These are phyloP conservation scores for Carex cristatella DNA, from an alignment of 176 grass and related monocot species.

Conservation along the genomic window DNA sequence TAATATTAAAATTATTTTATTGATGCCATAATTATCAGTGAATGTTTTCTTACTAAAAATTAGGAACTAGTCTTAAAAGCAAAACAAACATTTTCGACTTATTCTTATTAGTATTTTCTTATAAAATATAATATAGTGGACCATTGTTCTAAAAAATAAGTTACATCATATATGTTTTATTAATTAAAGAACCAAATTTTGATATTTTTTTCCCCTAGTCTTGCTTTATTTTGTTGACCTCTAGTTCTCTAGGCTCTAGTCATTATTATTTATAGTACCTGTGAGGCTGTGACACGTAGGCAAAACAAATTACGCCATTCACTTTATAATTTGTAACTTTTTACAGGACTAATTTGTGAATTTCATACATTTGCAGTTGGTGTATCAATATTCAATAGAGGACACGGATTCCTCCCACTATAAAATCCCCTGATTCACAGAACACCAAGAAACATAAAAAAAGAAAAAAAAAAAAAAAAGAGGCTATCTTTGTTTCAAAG, in stretches of 20 bases:
- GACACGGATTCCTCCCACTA: not conserved
- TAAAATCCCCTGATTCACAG: constrained; percentile 11
- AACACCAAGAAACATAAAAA: not conserved
- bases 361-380: not conserved
- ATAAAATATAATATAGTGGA: too few species aligned
- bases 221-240: not conserved
- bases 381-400: constrained; percentile 16
- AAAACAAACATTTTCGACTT: too few species aligned
- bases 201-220: not conserved
- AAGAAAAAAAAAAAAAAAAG: not conserved
- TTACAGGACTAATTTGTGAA: not conserved
- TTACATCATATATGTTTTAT: not conserved
- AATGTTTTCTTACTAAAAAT: too few species aligned
- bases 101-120: too few species aligned
- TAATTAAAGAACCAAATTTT: not conserved
- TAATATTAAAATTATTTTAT: too few species aligned
- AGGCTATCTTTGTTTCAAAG: not conserved
- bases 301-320: not conserved
- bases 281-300: not conserved
- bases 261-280: not conserved
- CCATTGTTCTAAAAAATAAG: not conserved
- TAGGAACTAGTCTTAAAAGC: too few species aligned
- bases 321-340: not conserved
- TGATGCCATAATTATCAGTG: too few species aligned
- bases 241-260: not conserved